phyloP scores from a whole-genome alignment of 2,329 filamentous ascomycete species.

The Tolypocladium sp. region DNA sequence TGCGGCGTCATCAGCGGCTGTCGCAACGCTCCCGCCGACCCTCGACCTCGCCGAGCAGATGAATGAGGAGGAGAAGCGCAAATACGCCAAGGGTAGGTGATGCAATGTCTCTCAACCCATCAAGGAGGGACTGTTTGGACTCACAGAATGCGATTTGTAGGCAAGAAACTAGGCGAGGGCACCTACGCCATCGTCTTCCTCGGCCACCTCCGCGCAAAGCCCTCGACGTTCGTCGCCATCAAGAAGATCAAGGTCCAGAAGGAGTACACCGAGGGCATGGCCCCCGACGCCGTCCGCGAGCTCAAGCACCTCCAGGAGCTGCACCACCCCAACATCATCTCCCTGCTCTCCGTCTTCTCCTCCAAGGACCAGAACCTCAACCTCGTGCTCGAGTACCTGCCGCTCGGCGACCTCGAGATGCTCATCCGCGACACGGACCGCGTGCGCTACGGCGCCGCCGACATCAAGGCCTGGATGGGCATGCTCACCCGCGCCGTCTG shows the following conservation, averaged over 20 bases:
- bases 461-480: slow-evolving; percentile 97
- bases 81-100: slow-evolving; percentile 72
- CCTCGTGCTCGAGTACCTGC: slow-evolving; percentile 87
- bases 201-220: slow-evolving; percentile 67
- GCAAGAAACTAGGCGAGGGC: slow-evolving; percentile 87
- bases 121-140: no score
- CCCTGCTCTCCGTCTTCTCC: slow-evolving; percentile 83
- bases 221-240: slow-evolving; percentile 72
- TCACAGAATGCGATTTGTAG: slow-evolving; percentile 27
- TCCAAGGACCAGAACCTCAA: slow-evolving; percentile 96
- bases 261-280: slow-evolving; percentile 83
- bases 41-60: slow-evolving; percentile 68
- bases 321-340: slow-evolving; percentile 90
- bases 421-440: slow-evolving; percentile 75
- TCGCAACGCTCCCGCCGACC: slow-evolving; percentile 24
- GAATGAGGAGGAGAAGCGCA: slow-evolving; percentile 73
- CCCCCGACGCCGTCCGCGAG: slow-evolving; percentile 90
- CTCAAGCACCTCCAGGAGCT: slow-evolving; percentile 93
- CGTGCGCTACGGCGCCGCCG: slow-evolving; percentile 74
- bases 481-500: slow-evolving; percentile 91
- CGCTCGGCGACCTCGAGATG: slow-evolving; percentile 89
- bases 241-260: slow-evolving; percentile 87
- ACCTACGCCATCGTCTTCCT: slow-evolving; percentile 95
- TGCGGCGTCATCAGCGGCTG: slow-evolving; percentile 6
- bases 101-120: no score